Evolutionary conservation across 1,284 basidiomycete genomes (phyloP), one percentile per base, ranked within the genome.

Genomic region (Boletellus deceptivus): DNA sequence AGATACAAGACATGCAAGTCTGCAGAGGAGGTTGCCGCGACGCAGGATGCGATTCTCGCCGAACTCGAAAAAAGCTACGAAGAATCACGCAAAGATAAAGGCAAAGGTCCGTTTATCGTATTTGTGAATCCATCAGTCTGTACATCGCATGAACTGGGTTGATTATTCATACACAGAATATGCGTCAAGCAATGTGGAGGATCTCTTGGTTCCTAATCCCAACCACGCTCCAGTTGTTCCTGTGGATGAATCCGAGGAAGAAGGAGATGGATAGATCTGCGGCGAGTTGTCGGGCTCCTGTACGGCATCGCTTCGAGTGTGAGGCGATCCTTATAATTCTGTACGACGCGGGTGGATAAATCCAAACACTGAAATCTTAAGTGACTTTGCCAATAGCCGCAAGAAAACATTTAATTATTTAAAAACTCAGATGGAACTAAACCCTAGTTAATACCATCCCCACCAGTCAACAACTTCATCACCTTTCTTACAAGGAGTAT

Each of bases 31-130:
- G 75, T 95, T 6, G 63, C 69, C 16, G 74, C 67, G 4, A 82
- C 82, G 75, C 91, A 93, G 67, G 83, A 89, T 46, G 66, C 67
- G 41, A 88, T 95, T 48, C 84, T 94, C 57, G 71, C 75, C 11
- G 89, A 93, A 58, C 76, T 92, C 29, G 83, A 92, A 67, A 46
- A 49, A 1, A 62, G 55, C 45, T 66, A 66, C n/a, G 43, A 54
- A 39, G 54, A 49, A 27, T 64, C 64, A 18, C 59, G 67, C 43
- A 57, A 53, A 18, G 47, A 43, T 2, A 64, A 53, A 33, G 39
- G 52, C 2, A 46, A 49, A 49, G 55, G 65, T 67, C 10, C 8
- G 61, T 58, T 33, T 35, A 27, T 27, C 20, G 20, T 24, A 20
- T 41, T 16, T 24, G 10, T 20, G 4, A 14, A n/a, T 49, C 14